Conservation (phyloP, 805 yeast species). For the Wickerhamiella bombiphila region DNA sequence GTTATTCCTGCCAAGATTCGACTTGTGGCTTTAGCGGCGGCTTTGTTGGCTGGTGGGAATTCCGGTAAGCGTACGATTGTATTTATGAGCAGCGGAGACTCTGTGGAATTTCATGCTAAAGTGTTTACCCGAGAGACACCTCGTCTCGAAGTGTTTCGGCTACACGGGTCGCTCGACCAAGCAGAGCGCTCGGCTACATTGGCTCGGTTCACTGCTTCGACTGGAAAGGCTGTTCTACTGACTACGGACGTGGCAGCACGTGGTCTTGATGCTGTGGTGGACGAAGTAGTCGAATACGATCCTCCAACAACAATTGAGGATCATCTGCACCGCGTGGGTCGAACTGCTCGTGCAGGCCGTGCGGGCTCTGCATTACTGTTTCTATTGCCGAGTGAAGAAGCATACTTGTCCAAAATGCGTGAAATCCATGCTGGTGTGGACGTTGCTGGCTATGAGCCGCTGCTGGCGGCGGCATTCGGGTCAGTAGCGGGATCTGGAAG, state of each 20-base stretch:
- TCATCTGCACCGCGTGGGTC: conserved; percentile 90
- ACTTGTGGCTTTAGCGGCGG: conserved; percentile 63
- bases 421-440: conserved; percentile 42
- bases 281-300: conserved; percentile 80
- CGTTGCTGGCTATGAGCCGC: conserved; percentile 30
- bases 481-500: no score
- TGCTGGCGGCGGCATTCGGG: conserved; percentile 23
- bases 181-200: conserved; percentile 68
- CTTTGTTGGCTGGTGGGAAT: conserved; percentile 9
- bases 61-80: conserved; percentile 36
- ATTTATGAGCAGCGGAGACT: conserved; percentile 85
- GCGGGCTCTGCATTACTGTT: conserved; percentile 66
- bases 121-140: conserved; percentile 51
- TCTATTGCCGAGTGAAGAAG: conserved; percentile 80
- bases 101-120: conserved; percentile 85
- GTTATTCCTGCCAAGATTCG: conserved; percentile 88
- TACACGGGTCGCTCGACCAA: conserved; percentile 87
- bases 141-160: conserved; percentile 41
- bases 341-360: conserved; percentile 96
- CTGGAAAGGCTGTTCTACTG: conserved; percentile 39
- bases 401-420: conserved; percentile 42
- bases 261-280: conserved; percentile 82
- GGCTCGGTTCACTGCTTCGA: conserved; percentile 29
- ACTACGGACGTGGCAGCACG: conserved; percentile 98
- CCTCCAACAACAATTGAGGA: conserved; percentile 92